Base-by-base conservation (phyloP, 805 yeast species). In the Candida parachauliodes region DNA sequence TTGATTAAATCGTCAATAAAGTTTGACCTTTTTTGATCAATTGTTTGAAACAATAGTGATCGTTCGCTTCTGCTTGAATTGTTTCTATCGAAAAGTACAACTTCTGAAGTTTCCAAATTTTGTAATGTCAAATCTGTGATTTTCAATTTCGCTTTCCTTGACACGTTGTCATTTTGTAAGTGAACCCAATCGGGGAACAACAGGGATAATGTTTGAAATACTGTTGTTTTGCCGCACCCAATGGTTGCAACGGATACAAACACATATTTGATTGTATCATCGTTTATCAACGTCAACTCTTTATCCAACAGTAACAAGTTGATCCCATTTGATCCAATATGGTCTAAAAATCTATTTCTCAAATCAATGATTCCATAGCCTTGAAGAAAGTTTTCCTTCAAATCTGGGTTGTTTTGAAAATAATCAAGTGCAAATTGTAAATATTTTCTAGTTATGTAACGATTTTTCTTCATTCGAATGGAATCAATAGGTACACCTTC, bases 221-320 rank as follows among this genome's bases (percentile, higher is more conserved):
- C 75, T 0, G 97, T 88, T 0, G 97, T 88, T 54, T 93, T 93
- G 6, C 98, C 98, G 59, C 96, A 87, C 0, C 98, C 98, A 36
- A 91, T 76, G 0, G 95, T 88, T 0, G 97, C 88, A 3, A 89
- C 77, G 0, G 98, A 91, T 1, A 88, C 75, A 2, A 93, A 51
- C 0, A 86, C 72, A 52, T 77, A 83, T 47, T 80, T 81, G 69
- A 64, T 1, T 58, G 23, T 40, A 19, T 60, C 65, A 27, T 43
- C 44, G 28, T 50, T 32, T 34, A 34, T 23, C 28, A 42, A 34
- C 28, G 41, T 32, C n/a, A 35, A 28, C 25, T 43, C 7, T 21
- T 40, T 20, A 62, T 76, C 80, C 32, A 72, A 65, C 19, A 69
- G 66, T 11, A 79, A 57, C 41, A 83, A 69, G 40, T 81, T 80